A percentile compares a stretch with the other conserved stretches of the same genome.
phyloP scores from a whole-genome alignment of 345 rosid species.

The Citrus sp. region DNA sequence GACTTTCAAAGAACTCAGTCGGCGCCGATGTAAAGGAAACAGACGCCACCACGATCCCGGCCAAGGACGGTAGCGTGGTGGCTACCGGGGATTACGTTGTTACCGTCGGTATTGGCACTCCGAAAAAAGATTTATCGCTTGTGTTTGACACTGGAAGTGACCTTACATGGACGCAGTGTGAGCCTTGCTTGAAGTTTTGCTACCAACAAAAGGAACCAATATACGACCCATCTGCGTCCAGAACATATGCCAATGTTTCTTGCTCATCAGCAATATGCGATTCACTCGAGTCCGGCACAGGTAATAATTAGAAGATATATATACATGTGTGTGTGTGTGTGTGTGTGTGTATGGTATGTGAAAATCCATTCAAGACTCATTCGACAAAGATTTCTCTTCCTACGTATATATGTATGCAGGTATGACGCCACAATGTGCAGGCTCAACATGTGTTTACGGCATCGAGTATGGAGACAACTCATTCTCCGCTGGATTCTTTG shows the following conservation, averaged over 20 bases:
- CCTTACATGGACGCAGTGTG: constrained; percentile 64
- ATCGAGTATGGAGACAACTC: constrained; percentile 72
- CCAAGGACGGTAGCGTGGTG: constrained; percentile 47
- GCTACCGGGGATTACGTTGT: constrained; percentile 51
- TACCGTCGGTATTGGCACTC: constrained; percentile 60
- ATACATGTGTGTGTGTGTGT: no score
- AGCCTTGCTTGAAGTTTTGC: constrained; percentile 46
- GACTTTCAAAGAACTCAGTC: constrained; percentile 21
- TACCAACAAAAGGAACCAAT: constrained; percentile 49
- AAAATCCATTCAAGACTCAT: no score
- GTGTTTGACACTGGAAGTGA: constrained; percentile 71
- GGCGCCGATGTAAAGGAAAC: constrained; percentile 17
- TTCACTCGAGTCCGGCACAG: constrained; percentile 47
- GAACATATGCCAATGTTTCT: constrained; percentile 54
- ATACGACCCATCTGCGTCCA: constrained; percentile 42
- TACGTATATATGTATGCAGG: constrained; percentile 27
- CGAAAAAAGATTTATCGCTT: constrained; percentile 40
- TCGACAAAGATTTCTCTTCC: no score
- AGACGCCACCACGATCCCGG: constrained; percentile 44
- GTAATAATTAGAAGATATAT: constrained; percentile 16
- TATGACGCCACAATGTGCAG: constrained; percentile 30
- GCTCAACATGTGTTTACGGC: constrained; percentile 67
- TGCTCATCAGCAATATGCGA: constrained; percentile 44
- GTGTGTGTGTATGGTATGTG: no score
- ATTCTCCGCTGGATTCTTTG: constrained; percentile 58